These are phyloP conservation scores for Dovyalis caffra DNA, from an alignment of 345 rosid genomes.

Conservation along the genomic window DNA sequence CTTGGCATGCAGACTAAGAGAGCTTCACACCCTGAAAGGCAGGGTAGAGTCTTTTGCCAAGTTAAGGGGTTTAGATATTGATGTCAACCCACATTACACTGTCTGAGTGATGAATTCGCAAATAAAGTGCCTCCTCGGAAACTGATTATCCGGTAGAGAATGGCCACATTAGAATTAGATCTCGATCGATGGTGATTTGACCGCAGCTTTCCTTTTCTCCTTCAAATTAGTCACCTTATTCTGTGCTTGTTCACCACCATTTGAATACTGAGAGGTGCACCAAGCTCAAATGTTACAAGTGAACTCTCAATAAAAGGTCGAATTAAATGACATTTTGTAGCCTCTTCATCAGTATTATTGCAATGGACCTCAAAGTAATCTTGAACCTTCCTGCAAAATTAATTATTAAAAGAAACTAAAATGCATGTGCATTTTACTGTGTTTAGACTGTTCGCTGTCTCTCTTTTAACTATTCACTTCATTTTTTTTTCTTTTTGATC, in stretches of 20 bases:
- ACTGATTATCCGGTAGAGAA: background rate
- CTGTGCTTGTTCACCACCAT: background rate
- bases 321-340: background rate
- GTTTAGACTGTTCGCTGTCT: no score
- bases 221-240: background rate
- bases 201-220: background rate
- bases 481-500: no score
- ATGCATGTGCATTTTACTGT: no score
- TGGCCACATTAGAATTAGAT: no score
- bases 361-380: no score
- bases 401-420: no score
- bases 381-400: no score
- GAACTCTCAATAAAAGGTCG: constrained; percentile 17
- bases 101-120: constrained; percentile 22
- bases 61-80: constrained; percentile 54
- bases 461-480: no score
- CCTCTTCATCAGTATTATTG: no score
- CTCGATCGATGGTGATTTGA: background rate
- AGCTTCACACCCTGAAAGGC: constrained; percentile 65
- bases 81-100: constrained; percentile 58
- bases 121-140: background rate
- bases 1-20: constrained; percentile 42
- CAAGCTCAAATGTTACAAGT: background rate
- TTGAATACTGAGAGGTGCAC: background rate
- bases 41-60: constrained; percentile 59